Evolutionary conservation across 495 filamentous ascomycete genomes (phyloP), one percentile per base, ranked within the genome.

Genomic region (Trichoderma parareesei): DNA sequence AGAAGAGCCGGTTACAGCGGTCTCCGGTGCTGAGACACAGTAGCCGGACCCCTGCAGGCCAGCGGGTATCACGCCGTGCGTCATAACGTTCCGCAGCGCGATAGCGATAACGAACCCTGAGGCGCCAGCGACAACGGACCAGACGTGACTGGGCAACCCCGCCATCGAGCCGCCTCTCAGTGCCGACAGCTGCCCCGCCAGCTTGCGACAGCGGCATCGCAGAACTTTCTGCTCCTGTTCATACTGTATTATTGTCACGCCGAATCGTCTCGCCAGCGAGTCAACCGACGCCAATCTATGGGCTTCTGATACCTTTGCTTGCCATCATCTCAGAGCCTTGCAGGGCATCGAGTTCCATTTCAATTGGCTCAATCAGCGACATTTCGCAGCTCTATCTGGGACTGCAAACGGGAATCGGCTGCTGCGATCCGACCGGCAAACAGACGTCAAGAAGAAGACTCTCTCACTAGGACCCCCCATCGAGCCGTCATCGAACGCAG

Each of bases 111-210:
- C 53, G 53, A 33, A 57, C 13, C 53, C 18, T n/a, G 3, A 27
- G 18, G 33, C 16, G 35, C 53, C 8, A 57, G 53, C 53, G 53
- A 57, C 53, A 57, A 57, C 53, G 53, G 53, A 57, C 53, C 53
- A 27, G 27, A 27, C 27, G 27, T 27, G 27, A 27, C 27, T 27
- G 27, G 27, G 27, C 27, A 57, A 37, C 53, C 53, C 53, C 53
- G 53, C 53, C 53, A 57, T 48, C 13, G 27, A 18, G 18, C 18
- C 9, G 33, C 16, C 13, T 7, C 11, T n/a, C 53, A 57, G 13
- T 33, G 27, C 27, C 27, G 20, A 37, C 20, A 57, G 20, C 53
- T 57, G 53, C 53, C 53, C 53, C 53, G 53, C 53, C 53, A 57
- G 27, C 53, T 18, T 33, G 53, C 53, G 53, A 38, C 20, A 57